Base-by-base conservation (phyloP, 2,329 filamentous ascomycete genomes). In the Shiraia sp. region DNA sequence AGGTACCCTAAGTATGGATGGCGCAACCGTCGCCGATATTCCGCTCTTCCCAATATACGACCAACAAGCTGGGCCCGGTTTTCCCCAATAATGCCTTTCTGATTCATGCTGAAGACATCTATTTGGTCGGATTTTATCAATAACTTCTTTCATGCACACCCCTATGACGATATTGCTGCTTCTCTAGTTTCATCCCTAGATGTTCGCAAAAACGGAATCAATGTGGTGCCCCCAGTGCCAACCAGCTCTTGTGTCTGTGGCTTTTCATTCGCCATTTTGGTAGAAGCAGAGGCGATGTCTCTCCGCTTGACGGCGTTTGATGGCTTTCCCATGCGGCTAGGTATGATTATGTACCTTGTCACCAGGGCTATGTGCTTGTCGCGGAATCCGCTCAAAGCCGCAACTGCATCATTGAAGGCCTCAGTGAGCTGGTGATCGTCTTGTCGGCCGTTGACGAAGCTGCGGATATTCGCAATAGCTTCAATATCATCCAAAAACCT, bases 331-430 rank as follows among this genome's bases (percentile, higher is more conserved):
- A 57, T 55, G 10, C 58, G 59, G 31, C 59, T 62, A 1, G 75
- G 74, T 31, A 75, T 69, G 35, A 80, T 72, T 40, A 80, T 78
- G 47, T 79, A 80, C 28, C 76, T 63, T 1, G 77, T 74, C 1
- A 80, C 78, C 16, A 80, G 71, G 42, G 74, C 71, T 31, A 80
- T 76, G 44, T 80, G 78, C 34, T 71, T 73, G 44, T 78, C 74
- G 0, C 78, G 72, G 48, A 80, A 78, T 0, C 56, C 51, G 4
- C 70, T 71, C 10, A 80, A 59, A 8, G 72, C 67, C 33, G 71
- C 57, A 0, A 78, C 68, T 2, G 75, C 74, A 3, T 66, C 59
- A 28, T 78, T 76, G 57, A 74, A 79, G 4, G 76, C 72, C 6
- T 61, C 57, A 14, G 68, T 51, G 2, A 79, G 61, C 6, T 64